Evolutionary conservation across 2,329 filamentous ascomycete species (phyloP).

Genomic region (Calonectria multiphialidica): DNA sequence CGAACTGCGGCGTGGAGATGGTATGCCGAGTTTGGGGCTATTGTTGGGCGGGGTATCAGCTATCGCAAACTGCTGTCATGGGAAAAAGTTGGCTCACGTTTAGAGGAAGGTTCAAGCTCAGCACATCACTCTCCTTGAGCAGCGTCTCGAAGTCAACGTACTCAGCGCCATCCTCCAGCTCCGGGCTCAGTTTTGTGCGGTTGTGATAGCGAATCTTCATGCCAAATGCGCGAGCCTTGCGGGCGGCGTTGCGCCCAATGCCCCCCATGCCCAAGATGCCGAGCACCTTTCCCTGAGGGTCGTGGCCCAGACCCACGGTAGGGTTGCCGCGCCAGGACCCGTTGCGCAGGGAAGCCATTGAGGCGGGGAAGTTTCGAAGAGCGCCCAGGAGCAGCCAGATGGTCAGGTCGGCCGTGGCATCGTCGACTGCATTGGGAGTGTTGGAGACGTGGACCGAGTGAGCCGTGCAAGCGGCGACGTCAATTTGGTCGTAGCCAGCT

Average conservation of each 20-base stretch:
- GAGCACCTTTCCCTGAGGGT: constrained; percentile 82
- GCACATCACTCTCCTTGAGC: constrained; percentile 76
- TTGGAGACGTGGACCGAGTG: constrained; percentile 81
- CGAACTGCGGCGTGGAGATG: constrained; percentile 78
- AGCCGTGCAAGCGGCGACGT: constrained; percentile 77
- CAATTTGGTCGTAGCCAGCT: constrained; percentile 88
- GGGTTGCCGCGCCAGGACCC: constrained; percentile 75
- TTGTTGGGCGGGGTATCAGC: neutral
- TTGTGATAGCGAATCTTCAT: constrained; percentile 85
- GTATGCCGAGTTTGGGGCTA: constrained; percentile 78
- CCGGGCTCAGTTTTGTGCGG: constrained; percentile 69
- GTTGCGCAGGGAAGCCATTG: constrained; percentile 74
- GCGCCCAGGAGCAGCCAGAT: constrained; percentile 87
- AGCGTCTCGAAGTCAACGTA: constrained; percentile 82
- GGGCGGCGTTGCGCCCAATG: constrained; percentile 82
- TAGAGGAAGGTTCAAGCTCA: constrained; percentile 84
- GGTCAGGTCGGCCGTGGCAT: constrained; percentile 84
- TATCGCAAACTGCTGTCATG: neutral
- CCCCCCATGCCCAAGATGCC: constrained; percentile 90
- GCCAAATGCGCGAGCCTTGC: constrained; percentile 80
- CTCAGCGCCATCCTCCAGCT: constrained; percentile 68
- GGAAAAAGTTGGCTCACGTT: constrained; percentile 69
- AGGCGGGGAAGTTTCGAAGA: constrained; percentile 77
- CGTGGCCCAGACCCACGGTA: constrained; percentile 74
- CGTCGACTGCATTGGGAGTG: constrained; percentile 83